Evolutionary conservation across 140 eudicot species (phyloP), one percentile per base, ranked within the genome.

Genomic region (Erigeron philadelphicus): DNA sequence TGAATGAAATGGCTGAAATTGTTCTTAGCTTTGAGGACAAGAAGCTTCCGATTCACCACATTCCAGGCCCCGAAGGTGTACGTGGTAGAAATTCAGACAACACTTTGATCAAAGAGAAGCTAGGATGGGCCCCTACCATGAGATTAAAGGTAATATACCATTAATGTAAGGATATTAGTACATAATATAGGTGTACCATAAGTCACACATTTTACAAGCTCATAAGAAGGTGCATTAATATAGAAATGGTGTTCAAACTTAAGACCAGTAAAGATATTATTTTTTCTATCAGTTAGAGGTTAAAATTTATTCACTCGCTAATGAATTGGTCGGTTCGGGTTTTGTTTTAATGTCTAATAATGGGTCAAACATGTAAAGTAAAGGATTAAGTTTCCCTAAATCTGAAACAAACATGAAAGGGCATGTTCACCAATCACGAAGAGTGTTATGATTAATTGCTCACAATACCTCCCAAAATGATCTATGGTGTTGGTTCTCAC

Each of bases 51-150:
- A 89, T 93, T 68, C 95, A 93, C 35, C 98, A 89, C 84, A 93
- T 93, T 59, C 98, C 98, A 0, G 98, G 98, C 16, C 98, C 98
- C 0, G 98, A 93, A 75, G 98, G 98, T 67, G 96, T 93, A 1
- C 95, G 98, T 71, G 98, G 99, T 61, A 88, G 97, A 62, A 93
- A 93, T 86, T 93, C 99, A 0, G 99, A 93, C 81, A 93, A 93
- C 75, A 93, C 90, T 72, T 84, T 92, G 72, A 92, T 92, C 13
- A 92, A 86, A 60, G 98, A 92, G 76, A 92, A 92, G 81, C 98
- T 92, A 74, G 98, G 95, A 13, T 92, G 98, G 98, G 96, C 98
- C 66, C 98, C 98, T 15, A 84, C 96, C 43, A 92, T 92, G 98
- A 88, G 48, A 64, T 74, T 92, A 0, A 92, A 92, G 96, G 98